A percentile compares a stretch with the other conserved stretches of the same genome.
These are phyloP conservation scores for Kwoniella shandongensis DNA, from an alignment of 768 basidiomycete genomes.

Conservation along the genomic window DNA sequence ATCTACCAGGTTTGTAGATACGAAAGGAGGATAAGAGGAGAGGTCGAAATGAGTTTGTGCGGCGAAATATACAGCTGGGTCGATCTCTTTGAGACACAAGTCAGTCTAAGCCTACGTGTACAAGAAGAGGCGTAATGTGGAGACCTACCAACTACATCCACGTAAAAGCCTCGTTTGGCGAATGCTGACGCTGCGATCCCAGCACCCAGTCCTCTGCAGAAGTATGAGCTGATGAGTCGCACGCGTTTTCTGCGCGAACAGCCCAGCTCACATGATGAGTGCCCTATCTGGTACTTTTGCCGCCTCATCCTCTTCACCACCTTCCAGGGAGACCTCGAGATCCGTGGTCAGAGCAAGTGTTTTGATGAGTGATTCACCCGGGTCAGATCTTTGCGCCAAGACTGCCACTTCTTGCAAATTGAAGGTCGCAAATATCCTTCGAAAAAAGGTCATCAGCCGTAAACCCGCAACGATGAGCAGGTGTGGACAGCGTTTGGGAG, in stretches of 20 bases:
- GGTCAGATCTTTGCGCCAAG: constrained; percentile 61
- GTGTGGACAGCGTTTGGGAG: no score
- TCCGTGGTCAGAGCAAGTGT: constrained; percentile 53
- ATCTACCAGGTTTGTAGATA: constrained; percentile 69
- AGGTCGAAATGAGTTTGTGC: constrained; percentile 78
- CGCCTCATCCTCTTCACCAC: constrained; percentile 63
- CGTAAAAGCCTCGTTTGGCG: constrained; percentile 65
- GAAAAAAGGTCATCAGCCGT: no score
- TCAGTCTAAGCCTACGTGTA: no score
- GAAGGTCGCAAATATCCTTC: constrained; percentile 78
- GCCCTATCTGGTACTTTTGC: constrained; percentile 41
- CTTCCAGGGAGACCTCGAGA: constrained; percentile 19
- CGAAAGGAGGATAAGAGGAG: constrained; percentile 58
- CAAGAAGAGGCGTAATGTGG: not conserved
- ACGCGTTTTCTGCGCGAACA: no score
- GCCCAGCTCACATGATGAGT: constrained; percentile 22
- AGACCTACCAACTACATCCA: constrained; percentile 64
- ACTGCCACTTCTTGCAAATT: constrained; percentile 81
- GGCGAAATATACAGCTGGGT: constrained; percentile 82
- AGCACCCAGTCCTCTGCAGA: constrained; percentile 75
- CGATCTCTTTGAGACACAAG: constrained; percentile 63
- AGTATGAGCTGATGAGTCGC: no score
- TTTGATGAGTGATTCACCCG: constrained; percentile 23
- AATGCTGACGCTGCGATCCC: constrained; percentile 80
- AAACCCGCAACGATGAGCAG: no score